Base-by-base conservation (phyloP, 75 land plant genomes). In the Cryptomeria japonica region DNA sequence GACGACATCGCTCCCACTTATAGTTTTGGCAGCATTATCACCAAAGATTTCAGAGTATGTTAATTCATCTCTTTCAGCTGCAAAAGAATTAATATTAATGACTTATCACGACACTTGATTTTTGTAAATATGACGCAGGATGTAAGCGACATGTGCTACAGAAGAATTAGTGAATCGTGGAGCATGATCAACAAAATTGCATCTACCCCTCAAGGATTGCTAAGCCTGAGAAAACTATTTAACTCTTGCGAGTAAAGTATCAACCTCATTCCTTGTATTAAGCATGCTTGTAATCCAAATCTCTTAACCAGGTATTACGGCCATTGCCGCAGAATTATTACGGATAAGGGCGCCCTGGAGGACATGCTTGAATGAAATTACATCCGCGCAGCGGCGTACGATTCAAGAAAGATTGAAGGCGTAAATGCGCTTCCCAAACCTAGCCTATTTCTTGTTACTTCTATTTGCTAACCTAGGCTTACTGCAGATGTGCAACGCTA, bases 121-220 rank as follows among this genome's bases (percentile, higher is more conserved):
- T 47, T 47, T 47, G 6, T 7, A 0, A 47, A 7, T 47, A 46
- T 8, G 79, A 85, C 32, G 91, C 86, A 37, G 92, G 95, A 84
- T 95, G 90, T 53, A 58, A 90, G 49, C 49, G 49, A 47, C 9
- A 47, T 47, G 10, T 47, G 49, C 49, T 47, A 8, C 0, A 47
- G 49, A 15, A 91, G 87, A 68, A 95, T 95, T 19, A 84, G 85
- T 13, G 61, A 87, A 44, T 95, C 95, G 46, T 95, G 96, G 96
- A 85, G 61, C 51, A 91, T 58, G 51, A 91, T 95, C 25, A 87
- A 90, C 49, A 85, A 83, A 64, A 84, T 88, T 28, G 91, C 92
- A 31, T 64, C 91, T 25, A 56, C 64, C 77, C 92, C 86, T 44
- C 84, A 89, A 79, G 96, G 95, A 12, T 89, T 91, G 6, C 88